Base-by-base conservation (phyloP, 139 green algal species). In the Ostreobium quekettii region DNA sequence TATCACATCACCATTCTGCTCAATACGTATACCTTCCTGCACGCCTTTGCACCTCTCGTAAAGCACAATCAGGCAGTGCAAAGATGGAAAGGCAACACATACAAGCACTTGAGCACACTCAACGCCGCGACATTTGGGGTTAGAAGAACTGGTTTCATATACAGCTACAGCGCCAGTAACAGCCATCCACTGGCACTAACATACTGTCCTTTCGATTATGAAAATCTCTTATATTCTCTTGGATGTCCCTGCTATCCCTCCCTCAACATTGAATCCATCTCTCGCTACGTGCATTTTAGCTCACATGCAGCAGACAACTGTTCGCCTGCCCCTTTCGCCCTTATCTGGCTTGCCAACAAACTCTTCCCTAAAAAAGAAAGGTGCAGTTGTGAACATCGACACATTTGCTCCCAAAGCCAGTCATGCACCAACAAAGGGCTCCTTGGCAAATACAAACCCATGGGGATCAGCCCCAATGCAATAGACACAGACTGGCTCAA, bases 191-290 rank as follows among this genome's bases (percentile, higher is more conserved):
- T n/a, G n/a, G n/a, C n/a, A 19, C 42, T 53, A 53, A 26, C 19
- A 53, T 53, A 11, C 11, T 53, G 19, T 19, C 42, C 11, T 53
- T 26, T 19, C 11, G 15, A 53, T 26, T 19, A 53, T 26, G 19
- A 53, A 53, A 53, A 11, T 26, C 11, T 19, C 11, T 19, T 26
- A 53, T 26, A 53, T 26, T 19, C 11, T 53, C 19, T 53, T 53
- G 11, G 42, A 26, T 53, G 42, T 53, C 19, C 42, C 42, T 53
- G 11, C 11, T 19, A 53, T 19, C 42, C 19, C 42, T 26, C 11
- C 42, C 11, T 53, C 19, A 19, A 53, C 42, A 26, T 53, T 26
- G 46, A 48, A 47, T 66, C 47, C 29, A 66, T 60, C 36, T n/a
- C n/a, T n/a, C n/a, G n/a, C n/a, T n/a, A n/a, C n/a, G n/a, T n/a